phyloP scores from a whole-genome alignment of 305 asterid genomes.

The Plantago lanceolata region DNA sequence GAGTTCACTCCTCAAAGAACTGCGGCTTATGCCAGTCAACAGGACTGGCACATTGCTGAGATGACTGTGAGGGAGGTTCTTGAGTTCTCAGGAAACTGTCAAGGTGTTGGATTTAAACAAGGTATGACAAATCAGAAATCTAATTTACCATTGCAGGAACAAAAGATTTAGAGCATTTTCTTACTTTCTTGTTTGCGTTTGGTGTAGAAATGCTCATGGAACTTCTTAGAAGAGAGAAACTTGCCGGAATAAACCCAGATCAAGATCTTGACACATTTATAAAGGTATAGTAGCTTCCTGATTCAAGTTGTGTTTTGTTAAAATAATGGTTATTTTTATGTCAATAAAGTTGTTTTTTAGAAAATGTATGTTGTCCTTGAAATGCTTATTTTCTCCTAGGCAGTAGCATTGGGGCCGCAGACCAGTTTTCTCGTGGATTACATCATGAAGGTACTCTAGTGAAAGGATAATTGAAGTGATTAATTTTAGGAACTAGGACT shows the following conservation, averaged over 20 bases:
- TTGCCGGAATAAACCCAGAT: slow-evolving; percentile 61
- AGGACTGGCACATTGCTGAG: slow-evolving; percentile 72
- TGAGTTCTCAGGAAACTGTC: slow-evolving; percentile 64
- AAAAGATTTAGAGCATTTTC: slow-evolving; percentile 7
- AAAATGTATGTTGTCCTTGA: slow-evolving; percentile 24
- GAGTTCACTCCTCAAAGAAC: slow-evolving; percentile 77
- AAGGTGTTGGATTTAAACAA: slow-evolving; percentile 56
- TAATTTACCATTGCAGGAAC: slow-evolving; percentile 10
- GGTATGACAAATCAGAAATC: slow-evolving; percentile 39
- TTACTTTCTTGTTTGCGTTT: slow-evolving; percentile 20
- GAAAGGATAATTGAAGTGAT: slow-evolving; percentile 2
- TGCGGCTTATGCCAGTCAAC: slow-evolving; percentile 67
- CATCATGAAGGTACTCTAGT: slow-evolving; percentile 60
- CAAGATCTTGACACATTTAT: slow-evolving; percentile 60
- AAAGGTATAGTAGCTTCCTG: slow-evolving; percentile 47
- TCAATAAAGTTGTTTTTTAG: slow-evolving; percentile 7
- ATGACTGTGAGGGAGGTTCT: slow-evolving; percentile 84
- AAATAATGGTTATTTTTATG: slow-evolving; percentile 11
- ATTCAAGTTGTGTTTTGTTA: slow-evolving; percentile 20
- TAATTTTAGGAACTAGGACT: slow-evolving; percentile 13
- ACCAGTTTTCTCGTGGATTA: slow-evolving; percentile 71
- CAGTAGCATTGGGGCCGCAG: slow-evolving; percentile 77
- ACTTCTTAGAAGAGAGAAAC: slow-evolving; percentile 64
- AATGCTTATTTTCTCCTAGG: slow-evolving; percentile 58
- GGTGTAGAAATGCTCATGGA: slow-evolving; percentile 61